Conservation (phyloP, 1,284 basidiomycete species). For the Taiwanofungus camphoratus region DNA sequence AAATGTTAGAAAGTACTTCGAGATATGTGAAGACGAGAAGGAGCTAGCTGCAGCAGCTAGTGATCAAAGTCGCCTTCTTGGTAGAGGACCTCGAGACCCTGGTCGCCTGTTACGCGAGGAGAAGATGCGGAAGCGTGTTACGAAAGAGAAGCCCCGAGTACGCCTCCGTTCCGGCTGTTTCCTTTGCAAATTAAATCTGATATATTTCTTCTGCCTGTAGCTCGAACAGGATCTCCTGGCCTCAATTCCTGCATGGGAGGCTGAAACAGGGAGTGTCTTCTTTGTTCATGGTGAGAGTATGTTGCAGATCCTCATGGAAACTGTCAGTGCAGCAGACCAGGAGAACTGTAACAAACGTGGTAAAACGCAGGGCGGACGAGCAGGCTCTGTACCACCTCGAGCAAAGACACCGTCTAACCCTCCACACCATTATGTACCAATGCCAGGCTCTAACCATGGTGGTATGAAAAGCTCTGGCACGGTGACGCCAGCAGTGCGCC, state of each 20-base stretch:
- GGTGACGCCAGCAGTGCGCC: conserved; percentile 55
- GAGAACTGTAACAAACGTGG: conserved; percentile 59
- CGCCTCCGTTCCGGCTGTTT: conserved; percentile 22
- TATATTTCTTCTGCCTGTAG: conserved; percentile 35
- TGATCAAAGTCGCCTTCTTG: conserved; percentile 73
- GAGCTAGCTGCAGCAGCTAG: conserved; percentile 79
- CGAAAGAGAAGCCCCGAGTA: conserved; percentile 90
- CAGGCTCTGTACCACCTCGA: conserved; percentile 52
- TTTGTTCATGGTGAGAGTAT: conserved; percentile 84
- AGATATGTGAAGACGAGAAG: conserved; percentile 87
- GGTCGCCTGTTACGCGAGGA: conserved; percentile 85
- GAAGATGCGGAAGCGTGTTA: conserved; percentile 96
- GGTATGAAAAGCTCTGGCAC: conserved; percentile 27
- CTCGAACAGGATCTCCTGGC: conserved; percentile 84
- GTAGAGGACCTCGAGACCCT: conserved; percentile 74
- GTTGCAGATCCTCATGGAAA: conserved; percentile 72
- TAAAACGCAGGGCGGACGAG: conserved; percentile 25
- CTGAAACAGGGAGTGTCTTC: conserved; percentile 71
- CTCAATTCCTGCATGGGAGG: conserved; percentile 86
- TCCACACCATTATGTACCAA: conserved; percentile 26
- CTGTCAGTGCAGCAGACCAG: conserved; percentile 59
- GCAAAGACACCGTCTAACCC: conserved; percentile 52
- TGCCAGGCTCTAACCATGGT: conserved; percentile 18
- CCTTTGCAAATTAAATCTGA: neutral
- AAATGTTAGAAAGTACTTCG: conserved; percentile 83